Percentiles rank a stretch among this genome's conserved stretches.
These are phyloP conservation scores for Verruconis gallopava DNA, from an alignment of 2,329 filamentous ascomycete genomes.

Conservation along the genomic window DNA sequence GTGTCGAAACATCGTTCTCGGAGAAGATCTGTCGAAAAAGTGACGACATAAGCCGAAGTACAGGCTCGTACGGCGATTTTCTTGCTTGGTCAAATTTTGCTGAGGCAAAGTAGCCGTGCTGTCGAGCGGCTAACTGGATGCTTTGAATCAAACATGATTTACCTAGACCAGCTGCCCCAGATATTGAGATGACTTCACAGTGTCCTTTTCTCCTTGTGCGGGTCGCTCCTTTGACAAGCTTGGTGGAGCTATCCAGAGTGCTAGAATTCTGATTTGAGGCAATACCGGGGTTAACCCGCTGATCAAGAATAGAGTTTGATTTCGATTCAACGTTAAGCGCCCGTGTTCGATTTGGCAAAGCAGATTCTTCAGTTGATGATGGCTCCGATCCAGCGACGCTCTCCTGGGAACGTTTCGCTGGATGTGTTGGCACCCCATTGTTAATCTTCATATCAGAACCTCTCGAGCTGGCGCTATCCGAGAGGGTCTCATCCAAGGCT, in stretches of 20 bases:
- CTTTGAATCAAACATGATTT: slow-evolving; percentile 48
- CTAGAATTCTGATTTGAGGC: not conserved
- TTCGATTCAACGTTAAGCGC: slow-evolving; percentile 21
- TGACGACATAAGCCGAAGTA: slow-evolving; percentile 46
- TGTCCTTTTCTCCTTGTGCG: slow-evolving; percentile 41
- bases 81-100: slow-evolving; percentile 48
- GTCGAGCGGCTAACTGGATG: slow-evolving; percentile 43
- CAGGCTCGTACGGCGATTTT: slow-evolving; percentile 47
- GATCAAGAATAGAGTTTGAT: slow-evolving; percentile 2
- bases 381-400: not conserved
- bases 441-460: slow-evolving; percentile 28
- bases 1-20: slow-evolving; percentile 47
- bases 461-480: slow-evolving; percentile 40
- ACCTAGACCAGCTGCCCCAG: slow-evolving; percentile 43
- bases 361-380: slow-evolving; percentile 1
- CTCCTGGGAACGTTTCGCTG: slow-evolving; percentile 6
- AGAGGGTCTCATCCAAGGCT: slow-evolving; percentile 36
- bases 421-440: not conserved
- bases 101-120: slow-evolving; percentile 46
- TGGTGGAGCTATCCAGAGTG: not conserved
- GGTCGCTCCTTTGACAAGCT: slow-evolving; percentile 28
- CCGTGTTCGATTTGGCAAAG: not conserved
- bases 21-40: slow-evolving; percentile 53
- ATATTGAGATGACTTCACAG: slow-evolving; percentile 46
- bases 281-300: not conserved